Base-by-base conservation (phyloP, 1,139 yeast genomes). In the Kurtzmaniella quercitrusa region DNA sequence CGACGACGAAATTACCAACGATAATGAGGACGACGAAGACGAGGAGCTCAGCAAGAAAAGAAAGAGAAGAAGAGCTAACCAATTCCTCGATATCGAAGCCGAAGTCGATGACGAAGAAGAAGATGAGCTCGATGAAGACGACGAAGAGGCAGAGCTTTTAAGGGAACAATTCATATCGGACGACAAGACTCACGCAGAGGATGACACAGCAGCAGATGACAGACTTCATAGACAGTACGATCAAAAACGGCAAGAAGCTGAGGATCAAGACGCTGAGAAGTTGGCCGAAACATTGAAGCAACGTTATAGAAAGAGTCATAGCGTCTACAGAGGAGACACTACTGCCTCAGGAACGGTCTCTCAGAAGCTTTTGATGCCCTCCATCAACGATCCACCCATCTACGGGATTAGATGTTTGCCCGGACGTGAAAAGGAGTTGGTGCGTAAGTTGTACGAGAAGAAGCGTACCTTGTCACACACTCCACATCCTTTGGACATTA, bases 71-170 rank as follows among this genome's bases (percentile, higher is more conserved):
- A 79, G 82, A 42, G 82, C 90, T 56, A 93, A 93, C 64, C 93
- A 87, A 72, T 93, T 93, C 65, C 77, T 93, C 66, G 99, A 93
- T 85, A 95, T 93, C 45, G 98, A 93, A 73, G 99, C 99, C 47
- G 98, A 93, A 62, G 99, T 93, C 46, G 96, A 94, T 62, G 98
- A 93, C 48, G 98, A 93, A 54, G 98, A 93, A 47, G 98, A 93
- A 52, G 98, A 93, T 37, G 91, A 84, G 36, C 85, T 89, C 41
- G 78, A 73, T 43, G 98, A 91, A 53, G 98, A 90, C 48, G 96
- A 78, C 47, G 83, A 89, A 53, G 97, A 89, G 55, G 96, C 93
- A 10, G 97, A 86, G 51, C 68, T 88, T 37, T 79, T 86, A 46
- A 79, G 91, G 56, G 95, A 90, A 59, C 96, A 88, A 58, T 85